Conservation (phyloP, 768 basidiomycete species). For the Podaxis mareebaensis region DNA sequence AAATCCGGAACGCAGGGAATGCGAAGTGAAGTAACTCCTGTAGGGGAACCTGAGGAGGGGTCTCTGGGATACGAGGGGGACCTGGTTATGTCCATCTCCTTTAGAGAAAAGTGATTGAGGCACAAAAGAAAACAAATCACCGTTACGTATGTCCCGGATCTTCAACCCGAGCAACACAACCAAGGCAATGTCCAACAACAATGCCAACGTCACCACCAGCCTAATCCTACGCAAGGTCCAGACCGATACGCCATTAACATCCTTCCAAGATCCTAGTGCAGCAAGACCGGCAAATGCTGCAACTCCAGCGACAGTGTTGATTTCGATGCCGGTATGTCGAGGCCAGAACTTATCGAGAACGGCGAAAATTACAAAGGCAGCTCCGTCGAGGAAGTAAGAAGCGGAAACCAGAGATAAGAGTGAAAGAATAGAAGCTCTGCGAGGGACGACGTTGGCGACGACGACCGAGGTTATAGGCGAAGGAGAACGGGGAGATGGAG, state of each 20-base stretch:
- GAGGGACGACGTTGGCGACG: constrained; percentile 70
- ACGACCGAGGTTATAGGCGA: constrained; percentile 80
- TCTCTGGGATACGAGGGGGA: constrained; percentile 31
- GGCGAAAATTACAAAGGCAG: constrained; percentile 65
- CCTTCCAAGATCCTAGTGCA: constrained; percentile 78
- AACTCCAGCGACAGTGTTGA: constrained; percentile 68
- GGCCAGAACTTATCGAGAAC: constrained; percentile 71
- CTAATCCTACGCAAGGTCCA: constrained; percentile 66
- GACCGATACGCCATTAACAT: constrained; percentile 65
- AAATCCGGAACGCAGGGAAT: constrained; percentile 65
- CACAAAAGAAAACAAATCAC: constrained; percentile 29
- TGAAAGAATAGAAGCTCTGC: constrained; percentile 72
- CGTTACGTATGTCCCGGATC: constrained; percentile 33
- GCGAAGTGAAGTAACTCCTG: constrained; percentile 37
- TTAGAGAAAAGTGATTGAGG: constrained; percentile 17
- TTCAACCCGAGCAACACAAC: constrained; percentile 52
- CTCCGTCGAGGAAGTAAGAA: constrained; percentile 77
- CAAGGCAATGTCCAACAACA: constrained; percentile 61
- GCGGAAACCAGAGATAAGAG: constrained; percentile 70
- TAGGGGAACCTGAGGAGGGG: constrained; percentile 26
- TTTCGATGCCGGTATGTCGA: constrained; percentile 59
- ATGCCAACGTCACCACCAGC: constrained; percentile 49
- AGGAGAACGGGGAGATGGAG: constrained; percentile 45
- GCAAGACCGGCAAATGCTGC: constrained; percentile 72
- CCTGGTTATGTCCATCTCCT: constrained; percentile 16